These are phyloP conservation scores for Leccinum subgranulosum DNA, from an alignment of 768 basidiomycete species.

Conservation along the genomic window DNA sequence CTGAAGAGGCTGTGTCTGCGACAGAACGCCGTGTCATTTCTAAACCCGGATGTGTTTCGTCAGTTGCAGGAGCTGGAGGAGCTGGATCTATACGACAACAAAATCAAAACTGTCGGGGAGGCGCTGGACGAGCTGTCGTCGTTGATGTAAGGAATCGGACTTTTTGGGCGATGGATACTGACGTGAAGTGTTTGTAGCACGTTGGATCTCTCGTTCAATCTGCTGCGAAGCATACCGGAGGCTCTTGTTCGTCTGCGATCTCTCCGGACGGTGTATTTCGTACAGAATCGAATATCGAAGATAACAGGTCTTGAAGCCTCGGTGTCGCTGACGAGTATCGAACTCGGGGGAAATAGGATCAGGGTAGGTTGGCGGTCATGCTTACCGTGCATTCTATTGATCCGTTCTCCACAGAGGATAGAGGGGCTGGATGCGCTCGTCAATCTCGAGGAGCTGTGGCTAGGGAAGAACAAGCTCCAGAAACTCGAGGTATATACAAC, in stretches of 20 bases:
- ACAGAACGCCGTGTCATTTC: constrained; percentile 74
- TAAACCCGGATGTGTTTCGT: constrained; percentile 72
- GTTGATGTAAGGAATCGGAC: constrained; percentile 46
- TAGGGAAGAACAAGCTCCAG: constrained; percentile 96
- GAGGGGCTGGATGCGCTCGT: constrained; percentile 79
- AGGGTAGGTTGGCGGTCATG: constrained; percentile 50
- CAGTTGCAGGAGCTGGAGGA: constrained; percentile 74
- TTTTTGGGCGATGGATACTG: not conserved
- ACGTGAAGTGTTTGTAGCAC: constrained; percentile 41
- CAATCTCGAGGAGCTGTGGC: constrained; percentile 89
- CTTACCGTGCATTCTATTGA: not conserved
- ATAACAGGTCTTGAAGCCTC: constrained; percentile 64
- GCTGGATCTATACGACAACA: constrained; percentile 95
- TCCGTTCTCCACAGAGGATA: constrained; percentile 58
- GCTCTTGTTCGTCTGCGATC: constrained; percentile 53
- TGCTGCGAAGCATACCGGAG: constrained; percentile 70
- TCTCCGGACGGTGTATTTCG: constrained; percentile 83
- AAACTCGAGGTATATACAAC: constrained; percentile 64
- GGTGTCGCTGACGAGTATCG: constrained; percentile 71
- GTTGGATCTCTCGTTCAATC: constrained; percentile 94
- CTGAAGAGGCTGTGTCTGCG: constrained; percentile 78
- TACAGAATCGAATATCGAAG: constrained; percentile 90
- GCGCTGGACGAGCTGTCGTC: constrained; percentile 57
- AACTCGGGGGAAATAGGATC: constrained; percentile 91
- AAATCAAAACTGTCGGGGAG: constrained; percentile 69